Evolutionary conservation across 1,284 basidiomycete genomes (phyloP), one percentile per base, ranked within the genome.

Genomic region (Polyporus tsugae): DNA sequence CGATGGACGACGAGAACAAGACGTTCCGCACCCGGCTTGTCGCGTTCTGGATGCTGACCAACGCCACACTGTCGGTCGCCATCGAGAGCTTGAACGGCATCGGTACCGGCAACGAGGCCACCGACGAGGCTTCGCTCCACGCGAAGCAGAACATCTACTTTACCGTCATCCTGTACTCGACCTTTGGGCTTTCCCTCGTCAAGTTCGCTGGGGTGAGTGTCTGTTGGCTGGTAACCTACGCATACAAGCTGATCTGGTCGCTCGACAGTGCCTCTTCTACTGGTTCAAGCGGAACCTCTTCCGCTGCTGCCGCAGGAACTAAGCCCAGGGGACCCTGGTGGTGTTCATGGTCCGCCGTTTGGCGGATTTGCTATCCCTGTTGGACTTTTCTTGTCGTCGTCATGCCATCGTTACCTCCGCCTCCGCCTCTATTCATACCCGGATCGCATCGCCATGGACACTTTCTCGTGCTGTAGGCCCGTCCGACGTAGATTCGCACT

Each of bases 1-100:
- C 90, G 15, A 87, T 94, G 87, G 96, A 98, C 77, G 95, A 96
- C 77, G 86, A 92, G 80, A 97, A 97, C 84, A 94, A 92, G 82
- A 97, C 96, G 1, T 98, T 97, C 92, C 91, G 96, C 72, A 97
- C 95, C 1, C 91, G 94, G 71, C 85, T 96, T 9, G 94, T 97
- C 62, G 89, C 92, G 2, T 84, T 87, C 67, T 97, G 96, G 96
- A 93, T 97, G 87, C 81, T 97, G 66, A 81, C 88, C 11, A 97
- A 97, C 77, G 94, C 93, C 25, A 85, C 80, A 4, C 83, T 98
- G 19, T 91, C 94, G 11, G 87, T 97, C 64, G 89, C 93, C 19
- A 95, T 98, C 69, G 89, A 93, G 79, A 95, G 93, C 72, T 83
- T 96, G 73, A 95, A 95, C 74, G 95, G 96, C 22, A 77, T 95